A percentile compares a stretch with the other conserved stretches of the same genome.
Conservation (phyloP, 192 early-diverging fungal genomes). For the Diversispora epigaea region DNA sequence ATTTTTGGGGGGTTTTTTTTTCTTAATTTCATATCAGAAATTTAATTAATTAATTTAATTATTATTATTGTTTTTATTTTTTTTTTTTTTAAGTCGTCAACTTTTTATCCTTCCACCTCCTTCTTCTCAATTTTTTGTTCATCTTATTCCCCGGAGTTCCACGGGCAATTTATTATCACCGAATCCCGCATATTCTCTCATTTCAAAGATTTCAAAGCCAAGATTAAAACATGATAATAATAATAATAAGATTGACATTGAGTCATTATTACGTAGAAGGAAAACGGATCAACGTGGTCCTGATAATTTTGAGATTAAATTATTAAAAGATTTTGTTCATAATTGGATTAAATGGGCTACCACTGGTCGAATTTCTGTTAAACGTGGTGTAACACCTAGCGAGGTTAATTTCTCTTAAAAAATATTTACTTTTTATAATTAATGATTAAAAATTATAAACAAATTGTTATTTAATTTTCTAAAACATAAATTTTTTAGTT, state of each 20-base stretch:
- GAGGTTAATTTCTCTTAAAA: constrained; percentile 4
- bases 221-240: no score
- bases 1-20: no score
- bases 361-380: constrained; percentile 28
- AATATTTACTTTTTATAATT: constrained; percentile 1
- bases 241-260: constrained; percentile 18
- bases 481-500: background rate
- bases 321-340: constrained; percentile 37
- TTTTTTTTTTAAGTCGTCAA: no score
- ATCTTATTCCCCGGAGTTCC: constrained; percentile 28
- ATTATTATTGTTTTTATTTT: background rate
- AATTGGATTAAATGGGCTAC: constrained; percentile 36
- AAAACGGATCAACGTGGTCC: background rate
- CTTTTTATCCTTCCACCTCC: constrained; percentile 34
- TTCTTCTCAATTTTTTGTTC: constrained; percentile 34
- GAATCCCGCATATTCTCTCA: background rate
- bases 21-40: no score
- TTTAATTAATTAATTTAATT: background rate
- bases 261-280: background rate
- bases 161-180: constrained; percentile 16
- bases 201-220: background rate
- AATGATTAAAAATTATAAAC: background rate
- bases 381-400: constrained; percentile 4
- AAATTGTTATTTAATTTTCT: constrained; percentile 14
- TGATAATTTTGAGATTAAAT: constrained; percentile 35